A percentile compares a stretch with the other conserved stretches of the same genome.
Evolutionary conservation across 2,329 filamentous ascomycete genomes (phyloP).

Genomic region (Diplodia mutila): DNA sequence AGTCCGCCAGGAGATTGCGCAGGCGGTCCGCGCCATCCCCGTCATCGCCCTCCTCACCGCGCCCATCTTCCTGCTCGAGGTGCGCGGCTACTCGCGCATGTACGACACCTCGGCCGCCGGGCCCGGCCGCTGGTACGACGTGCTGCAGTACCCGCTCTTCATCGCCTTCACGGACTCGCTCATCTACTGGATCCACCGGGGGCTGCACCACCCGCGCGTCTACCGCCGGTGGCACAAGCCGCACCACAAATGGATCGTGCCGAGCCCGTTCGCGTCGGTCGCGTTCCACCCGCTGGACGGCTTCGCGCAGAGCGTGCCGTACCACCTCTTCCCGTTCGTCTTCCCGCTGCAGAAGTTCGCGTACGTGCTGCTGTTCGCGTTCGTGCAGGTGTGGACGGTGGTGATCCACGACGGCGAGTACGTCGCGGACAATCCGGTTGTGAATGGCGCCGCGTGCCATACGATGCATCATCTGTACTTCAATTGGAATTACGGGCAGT

Average conservation of each 20-base stretch:
- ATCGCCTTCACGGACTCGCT: no score
- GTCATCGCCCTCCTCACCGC: no score
- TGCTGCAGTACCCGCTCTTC: no score
- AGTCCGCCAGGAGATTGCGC: no score
- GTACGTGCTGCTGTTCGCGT: conserved; percentile 50
- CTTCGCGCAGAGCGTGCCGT: conserved; percentile 52
- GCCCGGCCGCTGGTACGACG: no score
- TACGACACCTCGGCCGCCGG: no score
- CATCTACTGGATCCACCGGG: no score
- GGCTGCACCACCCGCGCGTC: conserved; percentile 51
- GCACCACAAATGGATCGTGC: conserved; percentile 57
- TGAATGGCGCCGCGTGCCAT: conserved; percentile 56
- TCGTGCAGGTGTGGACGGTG: conserved; percentile 56
- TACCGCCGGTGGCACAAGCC: conserved; percentile 56
- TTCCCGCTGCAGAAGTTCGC: conserved; percentile 53
- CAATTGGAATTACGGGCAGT: conserved; percentile 93
- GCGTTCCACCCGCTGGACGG: conserved; percentile 55
- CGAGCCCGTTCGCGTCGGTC: conserved; percentile 53
- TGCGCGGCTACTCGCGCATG: no score
- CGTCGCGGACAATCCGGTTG: conserved; percentile 52
- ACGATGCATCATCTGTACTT: conserved; percentile 52
- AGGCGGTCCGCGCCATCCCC: no score
- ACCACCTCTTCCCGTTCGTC: conserved; percentile 52
- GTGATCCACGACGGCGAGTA: conserved; percentile 57
- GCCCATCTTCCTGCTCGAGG: no score